Evolutionary conservation across 2,329 filamentous ascomycete genomes (phyloP).

Genomic region (Alternaria triticimaculans): DNA sequence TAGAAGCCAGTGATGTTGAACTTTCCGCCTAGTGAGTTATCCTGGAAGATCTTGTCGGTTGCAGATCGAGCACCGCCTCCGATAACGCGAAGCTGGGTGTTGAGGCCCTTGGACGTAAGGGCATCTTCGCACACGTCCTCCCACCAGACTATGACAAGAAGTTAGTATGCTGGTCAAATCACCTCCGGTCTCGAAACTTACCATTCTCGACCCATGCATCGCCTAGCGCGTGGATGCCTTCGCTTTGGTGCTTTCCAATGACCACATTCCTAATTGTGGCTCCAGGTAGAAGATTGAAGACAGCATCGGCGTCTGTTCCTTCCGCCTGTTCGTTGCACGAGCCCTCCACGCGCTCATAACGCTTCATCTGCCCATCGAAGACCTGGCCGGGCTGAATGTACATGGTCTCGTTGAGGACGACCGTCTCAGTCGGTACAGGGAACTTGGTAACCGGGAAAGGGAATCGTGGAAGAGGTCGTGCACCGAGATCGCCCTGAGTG

Average conservation of each 20-base stretch:
- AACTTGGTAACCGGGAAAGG: constrained; percentile 31
- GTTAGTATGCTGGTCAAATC: background rate
- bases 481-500: constrained; percentile 31
- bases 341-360: constrained; percentile 32
- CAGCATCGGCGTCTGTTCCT: constrained; percentile 33
- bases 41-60: constrained; percentile 33
- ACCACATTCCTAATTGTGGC: constrained; percentile 31
- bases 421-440: constrained; percentile 32
- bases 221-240: constrained; percentile 33
- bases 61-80: constrained; percentile 36
- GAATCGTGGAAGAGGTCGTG: constrained; percentile 28
- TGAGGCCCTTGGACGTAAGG: constrained; percentile 32
- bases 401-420: constrained; percentile 33
- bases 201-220: constrained; percentile 39
- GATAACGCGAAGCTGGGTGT: constrained; percentile 35
- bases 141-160: constrained; percentile 27
- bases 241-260: constrained; percentile 35
- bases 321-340: constrained; percentile 35
- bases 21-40: constrained; percentile 29
- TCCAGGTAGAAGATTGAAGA: constrained; percentile 32
- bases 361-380: constrained; percentile 37
- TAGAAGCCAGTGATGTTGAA: constrained; percentile 34
- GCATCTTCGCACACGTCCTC: constrained; percentile 37
- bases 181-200: background rate
- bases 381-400: constrained; percentile 33